phyloP scores from a whole-genome alignment of 768 basidiomycete genomes.

The Russula sp. region DNA sequence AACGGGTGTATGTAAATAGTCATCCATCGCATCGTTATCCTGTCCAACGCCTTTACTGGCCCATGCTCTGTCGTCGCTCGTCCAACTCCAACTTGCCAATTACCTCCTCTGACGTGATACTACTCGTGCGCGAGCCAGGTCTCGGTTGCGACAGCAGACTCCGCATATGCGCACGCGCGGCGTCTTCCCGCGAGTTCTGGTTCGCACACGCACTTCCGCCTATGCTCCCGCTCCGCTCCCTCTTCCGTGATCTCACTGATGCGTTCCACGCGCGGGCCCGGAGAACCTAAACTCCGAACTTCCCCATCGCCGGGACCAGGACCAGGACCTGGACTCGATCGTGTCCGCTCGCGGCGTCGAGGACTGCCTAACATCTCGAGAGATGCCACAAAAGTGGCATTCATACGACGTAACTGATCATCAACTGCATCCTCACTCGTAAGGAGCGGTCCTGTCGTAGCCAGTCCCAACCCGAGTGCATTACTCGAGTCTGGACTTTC shows the following conservation, averaged over 20 bases:
- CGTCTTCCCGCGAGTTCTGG: conserved; percentile 28
- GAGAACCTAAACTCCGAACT: conserved; percentile 15
- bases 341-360: conserved; percentile 35
- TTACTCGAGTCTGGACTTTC: conserved; percentile 30
- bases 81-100: conserved; percentile 53
- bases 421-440: conserved; percentile 68
- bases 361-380: conserved; percentile 53
- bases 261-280: conserved; percentile 26
- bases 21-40: conserved; percentile 2
- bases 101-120: conserved; percentile 49
- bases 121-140: conserved; percentile 41
- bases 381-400: conserved; percentile 62
- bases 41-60: conserved; percentile 14
- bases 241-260: conserved; percentile 30
- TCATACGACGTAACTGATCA: conserved; percentile 60
- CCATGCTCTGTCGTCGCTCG: conserved; percentile 28
- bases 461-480: conserved; percentile 32
- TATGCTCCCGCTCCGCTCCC: conserved; percentile 22
- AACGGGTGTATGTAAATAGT: not conserved
- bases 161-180: conserved; percentile 26
- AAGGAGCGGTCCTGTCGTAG: conserved; percentile 50
- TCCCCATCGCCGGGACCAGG: conserved; percentile 18
- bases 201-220: conserved; percentile 14
- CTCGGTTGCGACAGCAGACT: conserved; percentile 31
- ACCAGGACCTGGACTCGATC: conserved; percentile 29